Base-by-base conservation (phyloP, 805 yeast genomes). In the Cephaloascus fragrans region DNA sequence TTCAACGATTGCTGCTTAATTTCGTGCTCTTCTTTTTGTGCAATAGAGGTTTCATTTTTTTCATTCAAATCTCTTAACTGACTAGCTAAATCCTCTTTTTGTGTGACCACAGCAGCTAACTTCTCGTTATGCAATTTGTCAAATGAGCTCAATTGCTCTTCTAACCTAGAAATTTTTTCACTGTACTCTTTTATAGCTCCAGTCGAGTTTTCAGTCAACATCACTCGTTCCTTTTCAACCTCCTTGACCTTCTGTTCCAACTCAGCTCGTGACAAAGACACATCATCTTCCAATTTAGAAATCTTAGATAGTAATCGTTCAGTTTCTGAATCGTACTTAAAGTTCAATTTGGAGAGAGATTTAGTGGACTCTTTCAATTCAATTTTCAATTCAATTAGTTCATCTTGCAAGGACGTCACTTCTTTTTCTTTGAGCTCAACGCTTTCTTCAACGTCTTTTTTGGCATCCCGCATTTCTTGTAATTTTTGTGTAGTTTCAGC, bases 201-300 rank as follows among this genome's bases (percentile, higher is more conserved):
- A 40, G 71, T 76, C 0, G 82, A 74, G 37, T 59, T 69, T 39
- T 71, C 71, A 39, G 65, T 65, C 10, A 73, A 49, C 47, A 69
- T 53, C 10, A 55, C 58, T 39, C 81, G 57, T 47, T 75, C 81
- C 26, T 60, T 61, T 36, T 75, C 81, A 42, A 75, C 65, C 34
- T 70, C 78, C 32, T 53, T 43, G 1, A 47, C 46, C 43, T 69
- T 74, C 16, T 47, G 45, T 16, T 57, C 59, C 34, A 74, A 44
- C 2, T 64, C 62, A 1, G 51, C 44, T 19, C 61, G 58, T 34
- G 69, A 46, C 0, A 41, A 35, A 10, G 42, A 35, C 3, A 67
- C 48, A 20, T 61, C 62, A 3, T 39, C 39, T 35, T 63, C 60
- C 12, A 60, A 43, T 1, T 50, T 45, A 2, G 47, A 35, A 1